Evolutionary conservation across 1,139 yeast species (phyloP), one percentile per base, ranked within the genome.

Genomic region (Kluyveromyces sp.): DNA sequence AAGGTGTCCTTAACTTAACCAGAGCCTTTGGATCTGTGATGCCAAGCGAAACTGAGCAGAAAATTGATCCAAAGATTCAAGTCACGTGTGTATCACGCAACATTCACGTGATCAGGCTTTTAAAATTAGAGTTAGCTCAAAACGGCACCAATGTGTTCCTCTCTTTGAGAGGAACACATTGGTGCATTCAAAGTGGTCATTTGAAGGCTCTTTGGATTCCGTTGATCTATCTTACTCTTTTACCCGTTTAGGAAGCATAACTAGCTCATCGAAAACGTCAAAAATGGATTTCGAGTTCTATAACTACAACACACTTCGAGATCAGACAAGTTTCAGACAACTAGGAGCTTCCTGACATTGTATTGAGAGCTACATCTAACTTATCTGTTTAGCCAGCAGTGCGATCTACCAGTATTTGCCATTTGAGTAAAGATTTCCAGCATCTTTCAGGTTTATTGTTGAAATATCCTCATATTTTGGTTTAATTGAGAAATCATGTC

Each of bases 211-310:
- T 30, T 15, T 12, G 7, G 7, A 7, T 30, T 8, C 16, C 7
- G 19, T 32, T 32, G 7, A 6, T 6, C 8, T 3, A 6, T 11
- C 9, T 18, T 33, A 6, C 4, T 26, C 18, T 19, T 31, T 32
- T 39, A 15, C 47, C 42, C 8, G 12, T 36, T 39, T 36, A 36
- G 47, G 47, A 45, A 45, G 42, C 36, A 34, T 42, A 39, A 45
- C 40, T 38, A 38, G 13, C 22, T 39, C 17, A 29, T 26, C 16
- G 13, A 37, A 22, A 9, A 22, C 22, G 37, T 11, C 17, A 11
- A 22, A 36, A 33, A 32, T 54, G 53, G 60, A 48, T 52, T 33
- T 55, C 57, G 34, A 53, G 60, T 41, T 55, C 60, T 3, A 56
- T 58, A 9, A 50, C 43, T 4, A 44, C 45, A 2, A 51, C 45